phyloP scores from a whole-genome alignment of 495 filamentous ascomycete species.

The Penicillium salamii region DNA sequence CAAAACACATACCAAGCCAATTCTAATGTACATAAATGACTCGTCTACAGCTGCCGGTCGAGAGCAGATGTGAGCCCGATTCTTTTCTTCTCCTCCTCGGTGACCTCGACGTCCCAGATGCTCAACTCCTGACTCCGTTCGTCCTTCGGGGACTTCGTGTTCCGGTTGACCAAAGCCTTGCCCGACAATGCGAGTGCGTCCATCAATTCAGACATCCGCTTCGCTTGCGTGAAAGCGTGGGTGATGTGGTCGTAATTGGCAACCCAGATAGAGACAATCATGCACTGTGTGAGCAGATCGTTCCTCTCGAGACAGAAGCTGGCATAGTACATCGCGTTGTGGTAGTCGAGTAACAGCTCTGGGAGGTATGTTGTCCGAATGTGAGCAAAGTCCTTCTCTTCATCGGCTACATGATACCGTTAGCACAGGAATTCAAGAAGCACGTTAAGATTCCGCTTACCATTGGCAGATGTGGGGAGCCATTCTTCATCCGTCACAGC shows the following conservation, averaged over 20 bases:
- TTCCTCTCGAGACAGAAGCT: conserved; percentile 60
- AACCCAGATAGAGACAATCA: conserved; percentile 71
- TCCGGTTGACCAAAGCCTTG: conserved; percentile 59
- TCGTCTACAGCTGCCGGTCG: conserved; percentile 5
- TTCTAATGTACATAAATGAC: conserved; percentile 25
- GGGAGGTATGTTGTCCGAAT: conserved; percentile 77
- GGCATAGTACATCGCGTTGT: conserved; percentile 67
- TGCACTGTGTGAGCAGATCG: conserved; percentile 64
- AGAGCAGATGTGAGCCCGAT: neutral
- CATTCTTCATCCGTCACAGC: conserved; percentile 6
- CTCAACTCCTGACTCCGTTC: conserved; percentile 41
- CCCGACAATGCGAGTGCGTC: conserved; percentile 69
- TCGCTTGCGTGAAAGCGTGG: conserved; percentile 58
- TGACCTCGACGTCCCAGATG: conserved; percentile 44
- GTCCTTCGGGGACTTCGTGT: conserved; percentile 30
- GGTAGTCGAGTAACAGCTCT: conserved; percentile 77
- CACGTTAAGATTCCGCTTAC: conserved; percentile 27
- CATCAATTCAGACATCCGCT: conserved; percentile 75
- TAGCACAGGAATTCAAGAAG: neutral
- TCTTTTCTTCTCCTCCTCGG: conserved; percentile 26
- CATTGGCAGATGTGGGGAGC: conserved; percentile 31
- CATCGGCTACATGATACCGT: conserved; percentile 30
- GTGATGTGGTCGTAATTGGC: conserved; percentile 62
- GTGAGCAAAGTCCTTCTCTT: conserved; percentile 41
- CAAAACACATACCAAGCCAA: conserved; percentile 1